Evolutionary conservation across 2,329 filamentous ascomycete genomes (phyloP).

Genomic region (Phialocephala subalpina): DNA sequence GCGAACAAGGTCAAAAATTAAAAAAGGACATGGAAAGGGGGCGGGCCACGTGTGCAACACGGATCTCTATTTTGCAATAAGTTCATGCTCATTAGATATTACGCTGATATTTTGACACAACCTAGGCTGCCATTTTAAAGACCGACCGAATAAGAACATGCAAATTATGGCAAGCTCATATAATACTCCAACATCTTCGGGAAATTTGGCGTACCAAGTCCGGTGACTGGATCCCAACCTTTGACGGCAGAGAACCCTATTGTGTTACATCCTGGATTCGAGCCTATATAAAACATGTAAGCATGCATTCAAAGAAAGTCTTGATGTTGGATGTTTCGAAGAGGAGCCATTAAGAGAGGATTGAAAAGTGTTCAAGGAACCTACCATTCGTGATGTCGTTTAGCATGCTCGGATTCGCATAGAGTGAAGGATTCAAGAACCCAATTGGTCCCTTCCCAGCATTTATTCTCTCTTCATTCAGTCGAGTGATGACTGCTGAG

Average conservation of each 20-base stretch:
- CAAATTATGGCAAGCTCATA: conserved; percentile 28
- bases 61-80: too few species aligned
- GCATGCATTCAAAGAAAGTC: neutral
- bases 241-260: neutral
- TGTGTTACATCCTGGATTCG: conserved; percentile 6
- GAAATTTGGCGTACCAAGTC: conserved; percentile 35
- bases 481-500: conserved; percentile 55
- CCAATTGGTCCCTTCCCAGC: conserved; percentile 56
- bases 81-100: too few species aligned
- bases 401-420: conserved; percentile 49
- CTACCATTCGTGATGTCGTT: conserved; percentile 42
- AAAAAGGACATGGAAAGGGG: too few species aligned
- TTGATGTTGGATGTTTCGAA: neutral
- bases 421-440: conserved; percentile 60
- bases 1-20: too few species aligned
- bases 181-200: conserved; percentile 34
- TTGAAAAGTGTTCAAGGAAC: neutral
- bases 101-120: too few species aligned
- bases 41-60: too few species aligned
- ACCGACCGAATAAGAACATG: neutral
- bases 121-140: too few species aligned
- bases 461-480: conserved; percentile 58
- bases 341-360: neutral
- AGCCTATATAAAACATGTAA: neutral
- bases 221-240: conserved; percentile 34